These are phyloP conservation scores for Dictyophora rubrovolvata DNA, from an alignment of 768 basidiomycete genomes.

Conservation along the genomic window DNA sequence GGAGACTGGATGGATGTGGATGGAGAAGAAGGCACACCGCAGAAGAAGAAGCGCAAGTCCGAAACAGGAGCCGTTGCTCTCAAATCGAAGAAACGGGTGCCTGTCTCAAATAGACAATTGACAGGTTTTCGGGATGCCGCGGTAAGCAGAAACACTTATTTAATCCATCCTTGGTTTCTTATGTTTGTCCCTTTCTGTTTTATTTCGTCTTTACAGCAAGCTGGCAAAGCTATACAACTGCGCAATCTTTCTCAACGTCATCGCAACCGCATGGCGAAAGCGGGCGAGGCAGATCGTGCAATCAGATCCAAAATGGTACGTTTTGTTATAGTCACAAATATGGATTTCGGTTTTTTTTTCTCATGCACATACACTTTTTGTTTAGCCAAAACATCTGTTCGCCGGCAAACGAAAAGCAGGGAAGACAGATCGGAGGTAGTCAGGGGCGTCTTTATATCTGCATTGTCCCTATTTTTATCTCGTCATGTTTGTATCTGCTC, in stretches of 20 bases:
- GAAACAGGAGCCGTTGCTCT: constrained; percentile 45
- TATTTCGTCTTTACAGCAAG: constrained; percentile 45
- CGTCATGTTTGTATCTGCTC: not conserved
- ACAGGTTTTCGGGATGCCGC: constrained; percentile 70
- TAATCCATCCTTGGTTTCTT: not conserved
- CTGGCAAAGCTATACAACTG: constrained; percentile 65
- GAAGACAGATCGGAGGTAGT: constrained; percentile 54
- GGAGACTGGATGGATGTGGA: constrained; percentile 34
- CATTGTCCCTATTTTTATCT: not conserved
- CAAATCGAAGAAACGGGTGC: constrained; percentile 37
- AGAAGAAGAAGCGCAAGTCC: constrained; percentile 51
- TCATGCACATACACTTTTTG: constrained; percentile 6
- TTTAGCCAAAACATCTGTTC: constrained; percentile 78
- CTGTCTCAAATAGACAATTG: constrained; percentile 62
- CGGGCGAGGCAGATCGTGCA: constrained; percentile 79
- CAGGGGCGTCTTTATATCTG: not conserved
- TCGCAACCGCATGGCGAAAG: constrained; percentile 82
- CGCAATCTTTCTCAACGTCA: constrained; percentile 80
- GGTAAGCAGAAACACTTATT: constrained; percentile 31
- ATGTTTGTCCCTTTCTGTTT: constrained; percentile 8
- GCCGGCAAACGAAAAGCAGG: constrained; percentile 78
- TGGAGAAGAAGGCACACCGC: constrained; percentile 35
- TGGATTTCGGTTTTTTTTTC: not conserved
- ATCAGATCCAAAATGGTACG: constrained; percentile 77
- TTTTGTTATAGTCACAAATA: constrained; percentile 8